Conservation (phyloP, 1,284 basidiomycete species). For the Pseudozyma flocculosa region DNA sequence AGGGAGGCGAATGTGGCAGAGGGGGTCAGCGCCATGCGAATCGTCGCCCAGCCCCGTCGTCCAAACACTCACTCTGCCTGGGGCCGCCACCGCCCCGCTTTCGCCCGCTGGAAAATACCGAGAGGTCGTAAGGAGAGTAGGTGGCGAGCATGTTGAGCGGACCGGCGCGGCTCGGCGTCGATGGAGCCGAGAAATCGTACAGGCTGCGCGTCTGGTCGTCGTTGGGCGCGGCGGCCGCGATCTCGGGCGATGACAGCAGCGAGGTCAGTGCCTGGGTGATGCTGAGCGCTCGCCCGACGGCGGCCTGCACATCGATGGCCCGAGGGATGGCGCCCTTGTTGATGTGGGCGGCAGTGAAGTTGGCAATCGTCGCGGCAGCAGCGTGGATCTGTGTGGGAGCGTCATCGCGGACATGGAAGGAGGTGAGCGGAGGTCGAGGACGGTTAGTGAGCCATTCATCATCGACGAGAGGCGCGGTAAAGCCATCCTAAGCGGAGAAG, state of each 20-base stretch:
- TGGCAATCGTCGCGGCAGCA: constrained; percentile 39
- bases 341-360: constrained; percentile 38
- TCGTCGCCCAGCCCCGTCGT: too few relatives aligned
- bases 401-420: too few relatives aligned
- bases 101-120: neutral
- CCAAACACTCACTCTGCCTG: neutral
- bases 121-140: neutral
- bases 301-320: constrained; percentile 28
- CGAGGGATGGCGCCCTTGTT: constrained; percentile 23
- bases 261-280: constrained; percentile 41
- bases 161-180: constrained; percentile 1
- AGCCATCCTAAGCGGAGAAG: too few relatives aligned
- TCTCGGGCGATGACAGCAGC: constrained; percentile 36
- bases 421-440: too few relatives aligned
- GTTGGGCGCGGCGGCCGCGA: constrained; percentile 7
- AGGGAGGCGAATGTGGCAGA: neutral
- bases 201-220: constrained; percentile 7
- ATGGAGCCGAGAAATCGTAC: constrained; percentile 2
- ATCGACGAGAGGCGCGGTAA: too few relatives aligned
- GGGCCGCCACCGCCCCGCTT: neutral
- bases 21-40: neutral
- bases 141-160: neutral
- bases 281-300: constrained; percentile 38
- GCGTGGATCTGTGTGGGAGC: constrained; percentile 29
- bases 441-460: too few relatives aligned